These are phyloP conservation scores for Cyclotella cryptica DNA, from an alignment of 108 stramenopile species.

Conservation along the genomic window DNA sequence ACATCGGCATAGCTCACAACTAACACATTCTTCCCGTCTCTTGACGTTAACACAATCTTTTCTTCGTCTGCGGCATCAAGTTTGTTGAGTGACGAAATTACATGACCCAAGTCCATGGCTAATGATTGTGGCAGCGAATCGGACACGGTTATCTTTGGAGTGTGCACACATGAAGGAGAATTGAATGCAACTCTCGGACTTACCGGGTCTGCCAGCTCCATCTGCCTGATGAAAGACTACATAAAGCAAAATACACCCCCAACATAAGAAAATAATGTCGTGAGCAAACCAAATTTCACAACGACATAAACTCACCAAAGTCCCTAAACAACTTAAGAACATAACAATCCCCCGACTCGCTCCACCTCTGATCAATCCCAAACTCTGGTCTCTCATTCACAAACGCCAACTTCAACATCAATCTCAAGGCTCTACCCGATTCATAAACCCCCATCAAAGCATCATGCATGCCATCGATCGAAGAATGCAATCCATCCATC, in stretches of 20 bases:
- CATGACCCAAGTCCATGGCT: slow-evolving; percentile 94
- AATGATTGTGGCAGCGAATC: background rate
- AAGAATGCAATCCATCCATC: slow-evolving; percentile 59
- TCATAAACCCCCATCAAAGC: slow-evolving; percentile 87
- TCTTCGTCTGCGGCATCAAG: slow-evolving; percentile 90
- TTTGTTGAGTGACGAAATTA: slow-evolving; percentile 88
- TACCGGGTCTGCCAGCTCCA: slow-evolving; percentile 74
- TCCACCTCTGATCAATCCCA: slow-evolving; percentile 84
- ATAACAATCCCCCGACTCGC: slow-evolving; percentile 91
- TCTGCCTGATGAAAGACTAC: slow-evolving; percentile 93
- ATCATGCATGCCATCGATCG: slow-evolving; percentile 58
- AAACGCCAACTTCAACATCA: slow-evolving; percentile 89
- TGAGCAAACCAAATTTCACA: background rate
- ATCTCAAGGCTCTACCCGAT: slow-evolving; percentile 82
- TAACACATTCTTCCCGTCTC: slow-evolving; percentile 89
- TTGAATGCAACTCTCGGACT: background rate
- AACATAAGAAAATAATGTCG: background rate
- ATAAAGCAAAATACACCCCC: background rate
- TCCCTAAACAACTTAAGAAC: slow-evolving; percentile 93
- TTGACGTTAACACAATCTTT: slow-evolving; percentile 84
- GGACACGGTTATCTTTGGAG: background rate
- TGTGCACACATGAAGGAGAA: background rate
- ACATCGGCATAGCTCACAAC: slow-evolving; percentile 93
- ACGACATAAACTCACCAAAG: slow-evolving; percentile 70
- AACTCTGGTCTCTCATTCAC: slow-evolving; percentile 95